Evolutionary conservation across 2,329 filamentous ascomycete genomes (phyloP).

Genomic region (Colletotrichum phormii): DNA sequence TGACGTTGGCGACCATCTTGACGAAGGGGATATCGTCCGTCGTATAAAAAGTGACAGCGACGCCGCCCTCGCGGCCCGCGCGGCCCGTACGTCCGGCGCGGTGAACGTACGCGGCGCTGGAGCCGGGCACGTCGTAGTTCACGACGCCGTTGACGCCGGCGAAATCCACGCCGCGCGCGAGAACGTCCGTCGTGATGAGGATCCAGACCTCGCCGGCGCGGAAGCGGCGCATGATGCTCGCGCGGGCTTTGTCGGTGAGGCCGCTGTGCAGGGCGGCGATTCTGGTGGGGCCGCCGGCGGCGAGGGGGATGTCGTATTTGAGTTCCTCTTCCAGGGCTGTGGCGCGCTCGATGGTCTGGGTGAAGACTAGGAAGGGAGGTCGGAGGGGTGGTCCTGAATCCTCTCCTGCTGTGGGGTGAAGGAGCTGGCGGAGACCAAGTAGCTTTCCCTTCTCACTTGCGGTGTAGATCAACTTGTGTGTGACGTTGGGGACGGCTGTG

Average conservation of each 20-base stretch:
- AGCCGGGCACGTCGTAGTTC: slow-evolving; percentile 97
- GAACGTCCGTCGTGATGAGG: slow-evolving; percentile 92
- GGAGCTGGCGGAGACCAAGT: slow-evolving; percentile 87
- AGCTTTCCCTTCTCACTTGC: slow-evolving; percentile 95
- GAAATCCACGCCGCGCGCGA: slow-evolving; percentile 94
- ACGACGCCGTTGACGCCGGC: slow-evolving; percentile 94
- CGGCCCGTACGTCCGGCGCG: slow-evolving; percentile 91
- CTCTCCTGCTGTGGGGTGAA: slow-evolving; percentile 76
- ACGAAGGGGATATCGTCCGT: slow-evolving; percentile 92
- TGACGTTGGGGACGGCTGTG: slow-evolving; percentile 91
- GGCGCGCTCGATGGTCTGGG: slow-evolving; percentile 93
- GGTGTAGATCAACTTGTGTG: slow-evolving; percentile 89
- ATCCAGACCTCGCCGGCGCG: slow-evolving; percentile 95
- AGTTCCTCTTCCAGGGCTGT: slow-evolving; percentile 89
- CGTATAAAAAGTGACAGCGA: slow-evolving; percentile 94
- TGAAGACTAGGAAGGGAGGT: slow-evolving; percentile 94
- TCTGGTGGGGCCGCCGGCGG: slow-evolving; percentile 85
- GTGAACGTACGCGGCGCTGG: slow-evolving; percentile 90
- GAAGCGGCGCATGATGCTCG: slow-evolving; percentile 88
- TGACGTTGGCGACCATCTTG: slow-evolving; percentile 93
- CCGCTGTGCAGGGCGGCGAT: slow-evolving; percentile 93
- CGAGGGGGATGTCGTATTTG: slow-evolving; percentile 91
- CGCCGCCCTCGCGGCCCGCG: slow-evolving; percentile 86
- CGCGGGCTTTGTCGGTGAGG: slow-evolving; percentile 80
- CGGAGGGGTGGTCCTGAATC: slow-evolving; percentile 72